A percentile compares a stretch with the other conserved stretches of the same genome.
Evolutionary conservation across 345 rosid species (phyloP).

Genomic region (Acer yangbiense): DNA sequence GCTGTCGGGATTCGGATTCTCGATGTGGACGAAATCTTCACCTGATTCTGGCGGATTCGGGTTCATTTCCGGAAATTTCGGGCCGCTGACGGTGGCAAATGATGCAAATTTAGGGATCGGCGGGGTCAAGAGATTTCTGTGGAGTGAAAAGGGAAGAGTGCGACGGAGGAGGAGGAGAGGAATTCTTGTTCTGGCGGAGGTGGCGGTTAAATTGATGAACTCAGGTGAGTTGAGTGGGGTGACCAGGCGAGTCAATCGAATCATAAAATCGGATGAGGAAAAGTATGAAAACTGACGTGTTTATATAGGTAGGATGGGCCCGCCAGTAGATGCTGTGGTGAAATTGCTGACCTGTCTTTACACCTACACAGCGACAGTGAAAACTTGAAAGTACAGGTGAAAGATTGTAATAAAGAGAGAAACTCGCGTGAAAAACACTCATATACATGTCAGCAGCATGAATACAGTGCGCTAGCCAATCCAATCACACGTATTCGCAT

Average conservation of each 20-base stretch:
- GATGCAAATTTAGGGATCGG: slow-evolving; percentile 1
- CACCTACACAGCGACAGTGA: too few species aligned
- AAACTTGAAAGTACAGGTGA: too few species aligned
- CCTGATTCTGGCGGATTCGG: slow-evolving; percentile 39
- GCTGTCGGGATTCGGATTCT: slow-evolving; percentile 47
- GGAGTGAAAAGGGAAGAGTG: not conserved
- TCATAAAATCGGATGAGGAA: slow-evolving; percentile 23
- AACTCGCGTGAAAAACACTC: not conserved
- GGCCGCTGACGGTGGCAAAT: slow-evolving; percentile 20
- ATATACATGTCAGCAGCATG: too few species aligned
- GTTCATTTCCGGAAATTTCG: slow-evolving; percentile 41
- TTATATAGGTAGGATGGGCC: not conserved
- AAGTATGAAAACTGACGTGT: not conserved
- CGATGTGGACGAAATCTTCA: slow-evolving; percentile 83
- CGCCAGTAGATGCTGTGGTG: not conserved
- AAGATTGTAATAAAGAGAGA: too few species aligned
- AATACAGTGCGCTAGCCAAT: too few species aligned
- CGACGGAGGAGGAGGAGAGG: not conserved
- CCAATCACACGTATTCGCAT: too few species aligned
- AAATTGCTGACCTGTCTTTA: too few species aligned
- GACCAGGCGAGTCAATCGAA: slow-evolving; percentile 35
- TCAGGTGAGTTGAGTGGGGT: slow-evolving; percentile 23
- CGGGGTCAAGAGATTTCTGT: slow-evolving; percentile 3
- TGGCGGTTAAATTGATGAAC: not conserved
- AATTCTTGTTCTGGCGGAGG: not conserved